phyloP scores from a whole-genome alignment of 108 stramenopile genomes.

The Cyclostephanos tholiformis region DNA sequence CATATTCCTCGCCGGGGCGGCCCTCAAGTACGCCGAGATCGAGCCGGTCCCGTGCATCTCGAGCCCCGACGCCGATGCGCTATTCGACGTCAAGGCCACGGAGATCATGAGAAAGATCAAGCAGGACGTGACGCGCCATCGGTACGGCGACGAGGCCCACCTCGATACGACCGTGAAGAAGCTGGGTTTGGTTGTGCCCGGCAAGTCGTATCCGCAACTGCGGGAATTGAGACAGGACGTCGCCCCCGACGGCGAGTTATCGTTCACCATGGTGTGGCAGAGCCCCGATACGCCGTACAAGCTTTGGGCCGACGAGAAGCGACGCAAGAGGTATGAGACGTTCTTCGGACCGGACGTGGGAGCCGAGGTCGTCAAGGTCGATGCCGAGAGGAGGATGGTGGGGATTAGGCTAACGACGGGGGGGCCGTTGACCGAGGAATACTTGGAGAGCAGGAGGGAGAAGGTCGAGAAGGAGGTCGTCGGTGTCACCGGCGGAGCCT shows the following conservation, averaged over 20 bases:
- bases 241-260: conserved; percentile 68
- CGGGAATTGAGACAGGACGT: conserved; percentile 85
- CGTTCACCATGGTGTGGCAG: conserved; percentile 96
- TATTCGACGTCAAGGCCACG: conserved; percentile 89
- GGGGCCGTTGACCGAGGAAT: conserved; percentile 46
- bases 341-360: conserved; percentile 93
- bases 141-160: conserved; percentile 98
- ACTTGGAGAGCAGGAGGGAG: conserved; percentile 33
- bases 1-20: conserved; percentile 90
- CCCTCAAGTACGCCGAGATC: conserved; percentile 97
- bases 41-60: conserved; percentile 85
- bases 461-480: background rate
- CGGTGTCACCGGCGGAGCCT: too few relatives aligned
- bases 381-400: conserved; percentile 90
- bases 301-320: conserved; percentile 95
- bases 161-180: conserved; percentile 96
- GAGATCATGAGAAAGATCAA: conserved; percentile 90
- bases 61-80: conserved; percentile 52
- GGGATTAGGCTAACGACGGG: conserved; percentile 91
- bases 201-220: conserved; percentile 93
- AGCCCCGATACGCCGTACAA: conserved; percentile 94
- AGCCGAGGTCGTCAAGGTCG: conserved; percentile 93
- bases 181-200: conserved; percentile 93
- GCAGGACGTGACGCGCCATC: conserved; percentile 96
- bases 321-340: conserved; percentile 90